Percentiles rank a stretch among this genome's conserved stretches.
Conservation (phyloP, 73 alveolate species). For the Blepharisma stoltei region DNA sequence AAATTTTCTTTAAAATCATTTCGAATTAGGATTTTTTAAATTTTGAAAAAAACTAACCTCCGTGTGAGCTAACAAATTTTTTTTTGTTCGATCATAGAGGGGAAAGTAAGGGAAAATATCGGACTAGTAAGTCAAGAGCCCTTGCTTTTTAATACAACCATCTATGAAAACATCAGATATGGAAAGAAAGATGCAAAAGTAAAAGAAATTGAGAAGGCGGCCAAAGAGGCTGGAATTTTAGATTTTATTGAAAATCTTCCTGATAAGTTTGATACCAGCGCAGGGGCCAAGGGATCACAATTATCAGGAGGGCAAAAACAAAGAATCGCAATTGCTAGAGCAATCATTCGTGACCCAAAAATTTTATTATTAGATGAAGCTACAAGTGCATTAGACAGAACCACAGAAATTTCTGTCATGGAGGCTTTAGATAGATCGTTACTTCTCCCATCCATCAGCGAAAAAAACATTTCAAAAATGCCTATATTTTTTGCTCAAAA, state of each 20-base stretch:
- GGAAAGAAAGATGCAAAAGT: constrained; percentile 51
- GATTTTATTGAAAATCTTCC: constrained; percentile 47
- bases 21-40: too few species aligned
- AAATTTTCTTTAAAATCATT: too few species aligned
- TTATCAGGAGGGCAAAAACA: constrained; percentile 72
- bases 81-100: too few species aligned
- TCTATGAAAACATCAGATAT: constrained; percentile 54
- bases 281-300: constrained; percentile 58
- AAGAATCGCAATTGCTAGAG: constrained; percentile 73
- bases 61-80: too few species aligned
- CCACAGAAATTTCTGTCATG: constrained; percentile 48
- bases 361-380: constrained; percentile 71
- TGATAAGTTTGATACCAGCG: constrained; percentile 19
- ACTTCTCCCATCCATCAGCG: too few species aligned
- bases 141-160: constrained; percentile 55
- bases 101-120: constrained; percentile 54
- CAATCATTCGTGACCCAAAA: constrained; percentile 51
- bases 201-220: constrained; percentile 47
- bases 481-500: too few species aligned
- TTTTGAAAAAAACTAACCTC: too few species aligned
- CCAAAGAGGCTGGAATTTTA: constrained; percentile 57
- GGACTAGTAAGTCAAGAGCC: constrained; percentile 65
- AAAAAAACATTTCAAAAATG: too few species aligned
- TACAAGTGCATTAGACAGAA: constrained; percentile 61
- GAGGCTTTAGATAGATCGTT: constrained; percentile 41